phyloP scores from a whole-genome alignment of 2,329 filamentous ascomycete species.

The Apiospora kogelbergensis region DNA sequence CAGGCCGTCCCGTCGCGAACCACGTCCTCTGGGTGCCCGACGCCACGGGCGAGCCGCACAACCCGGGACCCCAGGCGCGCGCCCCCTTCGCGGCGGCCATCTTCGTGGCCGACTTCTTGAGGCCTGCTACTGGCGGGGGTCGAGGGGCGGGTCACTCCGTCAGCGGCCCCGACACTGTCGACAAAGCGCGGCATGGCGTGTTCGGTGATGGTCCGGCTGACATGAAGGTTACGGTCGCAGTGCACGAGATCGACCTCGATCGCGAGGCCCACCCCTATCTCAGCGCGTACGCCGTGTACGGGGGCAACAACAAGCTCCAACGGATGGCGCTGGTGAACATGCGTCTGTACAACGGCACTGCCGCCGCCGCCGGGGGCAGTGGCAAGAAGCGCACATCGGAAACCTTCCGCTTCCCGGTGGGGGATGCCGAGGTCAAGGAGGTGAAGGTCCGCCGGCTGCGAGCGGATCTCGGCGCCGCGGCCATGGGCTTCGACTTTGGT shows the following conservation, averaged over 20 bases:
- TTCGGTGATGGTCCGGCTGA: no score
- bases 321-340: slow-evolving; percentile 15
- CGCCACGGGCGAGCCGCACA: background rate
- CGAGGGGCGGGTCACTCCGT: background rate
- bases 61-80: slow-evolving; percentile 19
- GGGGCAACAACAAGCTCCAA: background rate
- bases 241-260: slow-evolving; percentile 6
- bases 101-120: slow-evolving; percentile 22
- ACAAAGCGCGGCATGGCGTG: no score
- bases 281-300: slow-evolving; percentile 15
- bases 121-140: slow-evolving; percentile 8
- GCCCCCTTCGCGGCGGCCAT: slow-evolving; percentile 18
- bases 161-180: no score
- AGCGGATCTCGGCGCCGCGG: slow-evolving; percentile 18
- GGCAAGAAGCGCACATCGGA: background rate
- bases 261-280: background rate
- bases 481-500: slow-evolving; percentile 24
- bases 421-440: background rate
- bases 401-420: background rate
- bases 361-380: background rate
- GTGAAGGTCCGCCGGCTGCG: slow-evolving; percentile 16
- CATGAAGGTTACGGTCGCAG: background rate
- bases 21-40: slow-evolving; percentile 20
- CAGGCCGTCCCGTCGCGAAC: slow-evolving; percentile 17
- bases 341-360: slow-evolving; percentile 8